Evolutionary conservation across 1,139 yeast species (phyloP).

Genomic region (Lodderomyces jiufengensis): DNA sequence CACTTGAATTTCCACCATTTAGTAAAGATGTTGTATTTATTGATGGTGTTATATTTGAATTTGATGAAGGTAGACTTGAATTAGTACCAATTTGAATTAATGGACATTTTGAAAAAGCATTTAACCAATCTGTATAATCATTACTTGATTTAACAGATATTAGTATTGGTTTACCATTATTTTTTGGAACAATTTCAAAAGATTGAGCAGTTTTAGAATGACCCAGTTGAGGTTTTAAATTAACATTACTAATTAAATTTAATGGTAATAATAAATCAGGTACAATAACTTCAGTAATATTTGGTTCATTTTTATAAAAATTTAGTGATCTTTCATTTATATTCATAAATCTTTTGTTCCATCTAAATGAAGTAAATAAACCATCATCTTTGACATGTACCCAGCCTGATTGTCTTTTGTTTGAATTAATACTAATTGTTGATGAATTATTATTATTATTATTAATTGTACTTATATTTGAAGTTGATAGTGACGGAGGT

Average conservation of each 20-base stretch:
- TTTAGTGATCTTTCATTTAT: constrained; percentile 72
- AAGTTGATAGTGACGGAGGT: constrained; percentile 17
- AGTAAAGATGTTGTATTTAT: constrained; percentile 2
- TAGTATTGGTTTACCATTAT: constrained; percentile 59
- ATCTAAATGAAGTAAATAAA: constrained; percentile 69
- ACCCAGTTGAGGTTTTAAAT: constrained; percentile 40
- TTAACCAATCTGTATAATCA: constrained; percentile 89
- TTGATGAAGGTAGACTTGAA: not conserved
- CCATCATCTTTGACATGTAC: constrained; percentile 92
- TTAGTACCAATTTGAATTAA: constrained; percentile 38
- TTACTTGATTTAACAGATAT: constrained; percentile 75
- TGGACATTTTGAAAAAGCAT: constrained; percentile 86
- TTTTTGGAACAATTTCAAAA: constrained; percentile 72
- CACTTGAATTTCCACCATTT: constrained; percentile 32
- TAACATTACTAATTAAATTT: constrained; percentile 36
- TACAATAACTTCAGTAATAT: constrained; percentile 15
- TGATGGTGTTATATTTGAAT: not conserved
- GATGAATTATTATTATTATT: not conserved
- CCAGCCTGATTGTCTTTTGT: constrained; percentile 63
- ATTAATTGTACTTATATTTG: constrained; percentile 18
- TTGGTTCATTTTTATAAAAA: constrained; percentile 68
- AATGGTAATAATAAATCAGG: constrained; percentile 44
- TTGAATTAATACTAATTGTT: constrained; percentile 21
- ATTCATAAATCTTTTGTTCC: constrained; percentile 86
- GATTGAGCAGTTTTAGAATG: constrained; percentile 62